phyloP scores from a whole-genome alignment of 441 rosid species.

The Daphne laureola region DNA sequence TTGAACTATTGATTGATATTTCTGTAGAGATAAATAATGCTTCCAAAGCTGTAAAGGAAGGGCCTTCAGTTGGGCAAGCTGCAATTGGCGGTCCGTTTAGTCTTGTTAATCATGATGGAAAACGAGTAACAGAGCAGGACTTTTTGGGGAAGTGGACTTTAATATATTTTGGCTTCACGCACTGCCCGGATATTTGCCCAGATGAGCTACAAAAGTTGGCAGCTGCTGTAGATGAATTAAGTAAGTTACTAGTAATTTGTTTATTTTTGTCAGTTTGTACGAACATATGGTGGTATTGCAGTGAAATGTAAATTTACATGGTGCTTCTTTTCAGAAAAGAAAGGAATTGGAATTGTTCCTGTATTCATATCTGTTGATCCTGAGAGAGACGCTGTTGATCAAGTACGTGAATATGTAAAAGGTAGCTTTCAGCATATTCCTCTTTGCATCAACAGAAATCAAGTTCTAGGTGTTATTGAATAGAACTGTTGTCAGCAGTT shows the following conservation, averaged over 20 bases:
- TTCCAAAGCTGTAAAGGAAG: constrained; percentile 74
- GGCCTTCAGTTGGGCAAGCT: constrained; percentile 89
- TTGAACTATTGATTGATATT: constrained; percentile 3
- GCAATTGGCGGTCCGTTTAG: constrained; percentile 92
- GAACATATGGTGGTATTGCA: neutral
- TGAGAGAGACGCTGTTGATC: constrained; percentile 87
- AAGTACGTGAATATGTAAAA: constrained; percentile 82
- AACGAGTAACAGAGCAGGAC: constrained; percentile 67
- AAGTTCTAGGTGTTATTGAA: neutral
- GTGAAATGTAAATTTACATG: constrained; percentile 1
- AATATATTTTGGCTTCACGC: constrained; percentile 93
- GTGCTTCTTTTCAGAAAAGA: constrained; percentile 42
- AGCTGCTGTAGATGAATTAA: constrained; percentile 77
- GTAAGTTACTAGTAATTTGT: constrained; percentile 38
- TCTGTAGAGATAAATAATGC: constrained; percentile 58
- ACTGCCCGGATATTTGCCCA: constrained; percentile 97
- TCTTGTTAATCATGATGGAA: constrained; percentile 79
- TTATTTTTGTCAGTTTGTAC: neutral
- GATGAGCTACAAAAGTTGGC: constrained; percentile 82
- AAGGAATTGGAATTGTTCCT: constrained; percentile 65
- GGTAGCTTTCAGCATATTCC: constrained; percentile 33
- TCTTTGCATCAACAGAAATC: neutral
- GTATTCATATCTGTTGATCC: constrained; percentile 93
- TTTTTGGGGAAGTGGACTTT: constrained; percentile 80
- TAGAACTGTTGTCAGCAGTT: neutral